phyloP scores from a whole-genome alignment of 1,139 yeast species.

The Suhomyces chickasaworum region DNA sequence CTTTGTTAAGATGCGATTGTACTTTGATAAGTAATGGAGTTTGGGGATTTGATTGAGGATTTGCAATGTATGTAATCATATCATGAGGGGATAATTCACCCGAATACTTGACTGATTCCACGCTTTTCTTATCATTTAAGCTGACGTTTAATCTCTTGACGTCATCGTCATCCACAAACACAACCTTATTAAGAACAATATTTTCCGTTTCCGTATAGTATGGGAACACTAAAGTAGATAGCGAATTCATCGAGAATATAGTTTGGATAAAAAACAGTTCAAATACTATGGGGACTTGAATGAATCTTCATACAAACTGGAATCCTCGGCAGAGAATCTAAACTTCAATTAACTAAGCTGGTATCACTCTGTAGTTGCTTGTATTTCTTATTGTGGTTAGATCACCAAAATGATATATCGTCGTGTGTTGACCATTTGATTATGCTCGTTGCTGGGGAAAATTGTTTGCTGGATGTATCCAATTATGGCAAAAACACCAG shows the following conservation, averaged over 20 bases:
- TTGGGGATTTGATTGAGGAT: slow-evolving; percentile 15
- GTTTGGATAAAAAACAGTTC: neutral
- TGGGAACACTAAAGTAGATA: slow-evolving; percentile 29
- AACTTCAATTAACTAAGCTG: neutral
- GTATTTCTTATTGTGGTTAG: slow-evolving; percentile 1
- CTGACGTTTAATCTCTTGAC: slow-evolving; percentile 22
- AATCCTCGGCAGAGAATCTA: neutral
- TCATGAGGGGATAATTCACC: slow-evolving; percentile 14
- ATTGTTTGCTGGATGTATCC: neutral
- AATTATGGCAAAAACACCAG: neutral
- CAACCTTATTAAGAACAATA: slow-evolving; percentile 27
- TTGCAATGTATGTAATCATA: slow-evolving; percentile 30
- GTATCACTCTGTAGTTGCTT: neutral
- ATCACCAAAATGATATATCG: neutral
- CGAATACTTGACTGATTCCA: slow-evolving; percentile 20
- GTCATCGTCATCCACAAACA: slow-evolving; percentile 28
- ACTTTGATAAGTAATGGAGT: slow-evolving; percentile 35
- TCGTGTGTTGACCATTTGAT: neutral
- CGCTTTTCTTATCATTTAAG: slow-evolving; percentile 23
- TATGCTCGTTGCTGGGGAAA: neutral
- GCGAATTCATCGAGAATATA: slow-evolving; percentile 4
- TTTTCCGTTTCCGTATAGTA: slow-evolving; percentile 22
- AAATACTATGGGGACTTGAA: neutral
- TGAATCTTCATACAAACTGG: neutral
- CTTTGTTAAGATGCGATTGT: slow-evolving; percentile 23